phyloP scores from a whole-genome alignment of 2,329 filamentous ascomycete species.

The Pleoardoris graminearum region DNA sequence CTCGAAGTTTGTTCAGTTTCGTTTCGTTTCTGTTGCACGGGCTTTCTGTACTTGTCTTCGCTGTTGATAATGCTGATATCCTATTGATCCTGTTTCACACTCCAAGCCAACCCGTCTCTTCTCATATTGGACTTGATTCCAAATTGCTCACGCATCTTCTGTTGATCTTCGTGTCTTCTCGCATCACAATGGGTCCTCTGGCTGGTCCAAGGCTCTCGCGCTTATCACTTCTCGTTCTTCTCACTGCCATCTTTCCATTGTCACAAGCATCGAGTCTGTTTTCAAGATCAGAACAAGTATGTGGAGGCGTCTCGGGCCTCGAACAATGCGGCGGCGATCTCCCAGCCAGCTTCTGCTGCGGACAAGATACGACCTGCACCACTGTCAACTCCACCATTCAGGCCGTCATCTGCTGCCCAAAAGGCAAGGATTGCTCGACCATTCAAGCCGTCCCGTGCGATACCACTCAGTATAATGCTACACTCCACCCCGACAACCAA shows the following conservation, averaged over 20 bases:
- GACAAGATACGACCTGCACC: conserved; percentile 58
- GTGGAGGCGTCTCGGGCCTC: conserved; percentile 54
- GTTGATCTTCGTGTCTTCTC: conserved; percentile 5
- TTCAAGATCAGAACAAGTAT: conserved; percentile 47
- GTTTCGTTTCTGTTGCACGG: conserved; percentile 4
- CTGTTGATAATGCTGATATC: conserved; percentile 5
- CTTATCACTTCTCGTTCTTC: conserved; percentile 37
- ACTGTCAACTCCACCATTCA: conserved; percentile 63
- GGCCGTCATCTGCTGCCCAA: conserved; percentile 72
- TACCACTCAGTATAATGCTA: conserved; percentile 62
- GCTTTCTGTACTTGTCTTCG: not conserved
- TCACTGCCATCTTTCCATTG: conserved; percentile 30
- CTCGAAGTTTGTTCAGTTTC: conserved; percentile 6
- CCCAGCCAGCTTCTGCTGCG: conserved; percentile 70
- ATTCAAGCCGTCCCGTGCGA: conserved; percentile 70
- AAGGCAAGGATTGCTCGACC: conserved; percentile 58
- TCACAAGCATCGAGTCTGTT: conserved; percentile 36
- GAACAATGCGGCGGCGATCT: conserved; percentile 59
- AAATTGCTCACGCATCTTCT: conserved; percentile 2
- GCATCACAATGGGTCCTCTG: conserved; percentile 31
- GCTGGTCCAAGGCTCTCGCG: conserved; percentile 38
- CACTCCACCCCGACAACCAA: conserved; percentile 58
- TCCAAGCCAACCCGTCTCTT: conserved; percentile 9
- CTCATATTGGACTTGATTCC: not conserved
- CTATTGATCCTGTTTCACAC: conserved; percentile 8